Conservation (phyloP, 1,139 yeast species). For the Geotrichum macrosporum region DNA sequence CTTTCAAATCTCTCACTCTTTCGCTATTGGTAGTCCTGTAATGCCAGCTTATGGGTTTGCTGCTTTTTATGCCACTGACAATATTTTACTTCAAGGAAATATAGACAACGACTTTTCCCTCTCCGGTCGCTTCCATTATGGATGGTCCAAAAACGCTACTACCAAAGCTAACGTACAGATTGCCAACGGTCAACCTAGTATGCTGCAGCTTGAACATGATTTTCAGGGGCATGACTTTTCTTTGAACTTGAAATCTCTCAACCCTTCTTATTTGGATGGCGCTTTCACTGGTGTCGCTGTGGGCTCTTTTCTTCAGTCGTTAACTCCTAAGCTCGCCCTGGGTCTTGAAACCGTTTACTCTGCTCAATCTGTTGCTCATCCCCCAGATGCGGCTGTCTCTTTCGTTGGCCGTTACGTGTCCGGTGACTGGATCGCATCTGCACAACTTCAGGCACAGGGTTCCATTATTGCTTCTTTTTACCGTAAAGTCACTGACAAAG, state of each 20-base stretch:
- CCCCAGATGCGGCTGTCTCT: constrained; percentile 90
- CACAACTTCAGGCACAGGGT: constrained; percentile 93
- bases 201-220: constrained; percentile 97
- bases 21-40: constrained; percentile 79
- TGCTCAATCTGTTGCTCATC: constrained; percentile 64
- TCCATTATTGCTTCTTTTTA: constrained; percentile 84
- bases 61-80: constrained; percentile 85
- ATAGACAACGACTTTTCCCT: constrained; percentile 81
- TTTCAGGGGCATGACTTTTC: constrained; percentile 86
- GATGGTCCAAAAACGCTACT: constrained; percentile 77
- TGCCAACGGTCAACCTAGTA: constrained; percentile 84
- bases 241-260: constrained; percentile 81
- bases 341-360: constrained; percentile 95
- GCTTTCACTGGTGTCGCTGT: constrained; percentile 88
- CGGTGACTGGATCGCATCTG: constrained; percentile 88
- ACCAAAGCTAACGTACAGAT: constrained; percentile 86
- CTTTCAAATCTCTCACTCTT: constrained; percentile 95
- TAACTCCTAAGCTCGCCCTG: constrained; percentile 75
- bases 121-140: constrained; percentile 86
- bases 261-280: constrained; percentile 74
- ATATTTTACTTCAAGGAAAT: constrained; percentile 84
- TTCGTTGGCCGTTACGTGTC: constrained; percentile 88
- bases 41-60: constrained; percentile 91
- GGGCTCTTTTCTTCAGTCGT: constrained; percentile 83
- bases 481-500: constrained; percentile 87